Conservation (phyloP, 2,329 filamentous ascomycete species). For the Nigrospora sphaerica region DNA sequence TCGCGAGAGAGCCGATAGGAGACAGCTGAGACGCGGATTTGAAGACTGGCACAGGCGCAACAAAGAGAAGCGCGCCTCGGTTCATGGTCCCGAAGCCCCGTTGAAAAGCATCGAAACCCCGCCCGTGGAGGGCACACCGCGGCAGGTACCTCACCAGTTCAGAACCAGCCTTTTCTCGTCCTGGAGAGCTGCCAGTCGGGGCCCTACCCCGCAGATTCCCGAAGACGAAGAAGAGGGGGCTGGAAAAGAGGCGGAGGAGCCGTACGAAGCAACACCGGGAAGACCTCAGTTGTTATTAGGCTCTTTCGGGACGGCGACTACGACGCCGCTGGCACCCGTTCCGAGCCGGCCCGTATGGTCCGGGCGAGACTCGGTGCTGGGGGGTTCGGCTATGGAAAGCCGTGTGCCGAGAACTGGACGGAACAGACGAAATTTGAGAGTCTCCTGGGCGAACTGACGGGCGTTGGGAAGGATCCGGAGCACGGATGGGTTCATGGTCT, state of each 20-base stretch:
- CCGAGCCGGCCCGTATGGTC: conserved; percentile 15
- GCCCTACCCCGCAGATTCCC: background rate
- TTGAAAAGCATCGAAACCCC: conserved; percentile 13
- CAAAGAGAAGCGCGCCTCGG: conserved; percentile 18
- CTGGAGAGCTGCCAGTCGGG: conserved; percentile 13
- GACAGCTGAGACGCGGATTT: conserved; percentile 16
- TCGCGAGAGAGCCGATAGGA: conserved; percentile 21
- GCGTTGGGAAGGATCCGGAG: background rate
- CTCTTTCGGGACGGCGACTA: conserved; percentile 17
- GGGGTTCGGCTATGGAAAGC: conserved; percentile 14
- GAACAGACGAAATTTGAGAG: conserved; percentile 17
- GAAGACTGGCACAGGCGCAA: conserved; percentile 20
- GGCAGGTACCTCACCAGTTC: conserved; percentile 11
- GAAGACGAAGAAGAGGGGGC: conserved; percentile 2
- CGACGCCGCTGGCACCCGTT: conserved; percentile 22
- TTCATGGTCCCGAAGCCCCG: conserved; percentile 14
- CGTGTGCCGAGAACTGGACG: conserved; percentile 11
- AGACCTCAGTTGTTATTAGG: conserved; percentile 20
- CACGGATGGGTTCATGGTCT: no score
- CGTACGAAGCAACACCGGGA: conserved; percentile 21
- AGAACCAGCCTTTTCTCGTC: conserved; percentile 11
- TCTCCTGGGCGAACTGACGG: conserved; percentile 21
- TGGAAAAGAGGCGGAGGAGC: conserved; percentile 8
- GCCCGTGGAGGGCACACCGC: conserved; percentile 15
- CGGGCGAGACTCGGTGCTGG: conserved; percentile 14